Evolutionary conservation across 805 yeast species (phyloP).

Genomic region (Yamadazyma kitorensis): DNA sequence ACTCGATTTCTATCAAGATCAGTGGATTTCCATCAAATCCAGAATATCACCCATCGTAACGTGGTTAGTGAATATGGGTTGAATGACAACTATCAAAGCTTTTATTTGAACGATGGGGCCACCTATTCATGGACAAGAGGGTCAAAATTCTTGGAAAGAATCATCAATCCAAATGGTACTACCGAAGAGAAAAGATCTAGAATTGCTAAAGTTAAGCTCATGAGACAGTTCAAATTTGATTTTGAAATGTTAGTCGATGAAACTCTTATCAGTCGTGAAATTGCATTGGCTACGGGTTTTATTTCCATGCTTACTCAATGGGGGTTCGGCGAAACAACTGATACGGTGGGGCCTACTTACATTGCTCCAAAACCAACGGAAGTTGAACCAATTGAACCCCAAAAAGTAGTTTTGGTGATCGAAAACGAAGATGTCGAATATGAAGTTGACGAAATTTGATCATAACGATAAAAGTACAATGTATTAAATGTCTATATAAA

Average conservation of each 20-base stretch:
- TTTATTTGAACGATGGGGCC: constrained; percentile 51
- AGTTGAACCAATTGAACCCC: constrained; percentile 14
- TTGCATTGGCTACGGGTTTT: constrained; percentile 59
- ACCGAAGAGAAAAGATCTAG: constrained; percentile 52
- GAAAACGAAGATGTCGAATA: constrained; percentile 16
- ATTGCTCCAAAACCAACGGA: constrained; percentile 12
- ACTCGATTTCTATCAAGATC: constrained; percentile 46
- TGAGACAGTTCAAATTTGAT: constrained; percentile 60
- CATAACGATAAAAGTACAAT: background rate
- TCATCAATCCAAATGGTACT: constrained; percentile 52
- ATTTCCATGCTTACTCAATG: constrained; percentile 66
- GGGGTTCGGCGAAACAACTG: constrained; percentile 54
- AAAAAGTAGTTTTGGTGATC: constrained; percentile 24
- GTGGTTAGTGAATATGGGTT: constrained; percentile 29
- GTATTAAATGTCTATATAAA: background rate
- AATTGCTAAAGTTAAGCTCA: constrained; percentile 52
- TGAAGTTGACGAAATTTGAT: constrained; percentile 7
- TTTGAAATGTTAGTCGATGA: constrained; percentile 56
- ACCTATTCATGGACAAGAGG: constrained; percentile 56
- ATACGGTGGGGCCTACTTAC: constrained; percentile 52
- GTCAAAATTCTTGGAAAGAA: constrained; percentile 48
- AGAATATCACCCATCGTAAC: constrained; percentile 44
- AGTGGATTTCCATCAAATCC: constrained; percentile 48
- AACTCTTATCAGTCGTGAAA: constrained; percentile 43
- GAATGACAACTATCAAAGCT: constrained; percentile 35